Evolutionary conservation across 1,139 yeast genomes (phyloP), one percentile per base, ranked within the genome.

Genomic region (Sugiyamaella pinicola): DNA sequence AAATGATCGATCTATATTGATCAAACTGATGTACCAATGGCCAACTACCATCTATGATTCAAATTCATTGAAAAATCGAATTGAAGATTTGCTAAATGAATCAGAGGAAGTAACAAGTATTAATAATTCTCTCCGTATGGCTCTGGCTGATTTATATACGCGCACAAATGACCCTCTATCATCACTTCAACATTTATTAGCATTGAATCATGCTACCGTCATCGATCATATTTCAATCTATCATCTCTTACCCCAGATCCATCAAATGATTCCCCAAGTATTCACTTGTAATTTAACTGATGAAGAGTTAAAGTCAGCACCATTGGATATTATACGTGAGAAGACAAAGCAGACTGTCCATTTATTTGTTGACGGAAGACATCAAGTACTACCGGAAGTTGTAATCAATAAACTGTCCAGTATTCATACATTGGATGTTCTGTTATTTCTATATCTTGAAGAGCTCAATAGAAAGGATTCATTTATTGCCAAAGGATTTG

Each of bases 151-250:
- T 17, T 63, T 89, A 8, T 85, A 84, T 59, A 72, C 84, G 9
- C 74, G 76, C 44, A 70, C 82, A 0, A 78, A 79, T 18, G 85
- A 85, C 41, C 87, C 85, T 1, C 70, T 73, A 6, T 76, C 77
- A 34, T 89, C 96, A 0, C 82, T 86, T 1, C 57, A 74, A 0
- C 91, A 87, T 64, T 70, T 87, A 60, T 73, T 85, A 9, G 68
- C 67, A 22, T 68, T 85, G 28, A 74, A 77, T 56, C 90, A 87
- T 63, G 66, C 74, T 0, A 63, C 77, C n/a, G 78, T 83, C 1
- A 66, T 90, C 40, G 74, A 77, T 41, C 78, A 88, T 51, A 72
- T 90, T 47, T 73, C 82, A 3, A 71, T 75, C 31, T 75, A 85
- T 63, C 95, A 89, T 62, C 68, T 89, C 19, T 68, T 89, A 12